These are phyloP conservation scores for Arctium lappa DNA, from an alignment of 129 eudicot species.

Conservation along the genomic window DNA sequence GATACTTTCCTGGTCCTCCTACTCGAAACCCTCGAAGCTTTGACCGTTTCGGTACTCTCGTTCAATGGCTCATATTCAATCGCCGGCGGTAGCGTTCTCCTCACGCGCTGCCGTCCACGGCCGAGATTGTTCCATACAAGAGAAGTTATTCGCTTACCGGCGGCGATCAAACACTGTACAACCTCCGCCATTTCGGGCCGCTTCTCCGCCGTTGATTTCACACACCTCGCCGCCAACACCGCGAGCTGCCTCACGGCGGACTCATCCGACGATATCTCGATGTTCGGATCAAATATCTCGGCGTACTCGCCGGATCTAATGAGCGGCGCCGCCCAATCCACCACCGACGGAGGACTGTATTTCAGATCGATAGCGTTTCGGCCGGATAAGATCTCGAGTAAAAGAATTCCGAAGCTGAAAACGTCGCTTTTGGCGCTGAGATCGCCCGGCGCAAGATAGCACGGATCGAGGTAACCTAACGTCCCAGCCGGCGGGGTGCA, in stretches of 20 bases:
- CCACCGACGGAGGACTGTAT: constrained; percentile 83
- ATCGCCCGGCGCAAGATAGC: constrained; percentile 86
- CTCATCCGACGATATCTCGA: constrained; percentile 39
- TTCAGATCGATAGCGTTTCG: constrained; percentile 73
- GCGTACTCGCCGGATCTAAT: constrained; percentile 52
- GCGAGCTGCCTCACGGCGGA: constrained; percentile 52
- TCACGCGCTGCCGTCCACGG: constrained; percentile 50
- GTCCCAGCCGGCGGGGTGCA: constrained; percentile 98
- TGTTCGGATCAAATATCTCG: constrained; percentile 59
- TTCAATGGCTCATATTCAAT: constrained; percentile 37
- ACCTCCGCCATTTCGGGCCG: constrained; percentile 84
- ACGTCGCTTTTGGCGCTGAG: constrained; percentile 78
- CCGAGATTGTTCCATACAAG: constrained; percentile 30
- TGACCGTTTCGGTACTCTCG: constrained; percentile 34
- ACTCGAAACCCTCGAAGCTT: constrained; percentile 39
- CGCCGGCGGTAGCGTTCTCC: constrained; percentile 31
- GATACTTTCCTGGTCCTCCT: constrained; percentile 55
- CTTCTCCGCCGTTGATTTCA: constrained; percentile 53
- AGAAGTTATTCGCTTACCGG: constrained; percentile 27
- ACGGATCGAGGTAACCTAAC: constrained; percentile 85
- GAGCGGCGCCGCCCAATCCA: constrained; percentile 81
- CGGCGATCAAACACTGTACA: constrained; percentile 37
- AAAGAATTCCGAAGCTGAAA: constrained; percentile 72
- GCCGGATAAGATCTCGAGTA: constrained; percentile 83
- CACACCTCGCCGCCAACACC: constrained; percentile 72